Base-by-base conservation (phyloP, 164 flowering plant genomes). In the Buxus sempervirens region DNA sequence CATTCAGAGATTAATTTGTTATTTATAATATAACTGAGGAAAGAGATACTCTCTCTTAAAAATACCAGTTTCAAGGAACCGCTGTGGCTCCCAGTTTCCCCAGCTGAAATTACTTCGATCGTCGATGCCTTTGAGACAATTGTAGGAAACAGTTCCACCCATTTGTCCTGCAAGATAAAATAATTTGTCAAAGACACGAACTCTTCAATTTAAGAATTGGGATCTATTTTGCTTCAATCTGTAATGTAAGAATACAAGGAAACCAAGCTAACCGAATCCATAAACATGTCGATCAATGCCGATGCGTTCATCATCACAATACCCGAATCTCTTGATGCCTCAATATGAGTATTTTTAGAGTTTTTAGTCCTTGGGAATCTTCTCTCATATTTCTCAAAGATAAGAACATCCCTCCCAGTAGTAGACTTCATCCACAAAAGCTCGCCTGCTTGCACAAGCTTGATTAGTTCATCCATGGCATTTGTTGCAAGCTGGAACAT, bases 51-150 rank as follows among this genome's bases (percentile, higher is more conserved):
- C 5, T 32, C 38, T 32, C 38, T 32, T 32, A 32, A 32, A 32
- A 32, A 3, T 79, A 92, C 99, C 89, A 92, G 70, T 78, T 85
- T 93, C 28, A 90, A 70, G 66, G 89, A 79, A 56, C 89, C 92
- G 55, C 80, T 81, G 28, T 71, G 69, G 23, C 73, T 84, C 69
- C 95, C 93, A 23, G 62, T 71, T 36, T 73, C 68, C 45, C 98
- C 90, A 45, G 70, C 28, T 19, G 82, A 77, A 49, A 90, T 62
- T 55, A 86, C 73, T 58, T 86, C 92, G 36, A 76, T 62, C 9
- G 79, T 79, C 42, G 80, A 42, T 15, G 91, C 87, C 55, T 77
- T 76, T 4, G 90, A 76, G 25, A 96, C 70, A 66, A 88, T 71
- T 60, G 86, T 78, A 0, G 89, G 88, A 70, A 96, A 96, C 77